Evolutionary conservation across 495 filamentous ascomycete genomes (phyloP).

Genomic region (Glarea lozoyensis): DNA sequence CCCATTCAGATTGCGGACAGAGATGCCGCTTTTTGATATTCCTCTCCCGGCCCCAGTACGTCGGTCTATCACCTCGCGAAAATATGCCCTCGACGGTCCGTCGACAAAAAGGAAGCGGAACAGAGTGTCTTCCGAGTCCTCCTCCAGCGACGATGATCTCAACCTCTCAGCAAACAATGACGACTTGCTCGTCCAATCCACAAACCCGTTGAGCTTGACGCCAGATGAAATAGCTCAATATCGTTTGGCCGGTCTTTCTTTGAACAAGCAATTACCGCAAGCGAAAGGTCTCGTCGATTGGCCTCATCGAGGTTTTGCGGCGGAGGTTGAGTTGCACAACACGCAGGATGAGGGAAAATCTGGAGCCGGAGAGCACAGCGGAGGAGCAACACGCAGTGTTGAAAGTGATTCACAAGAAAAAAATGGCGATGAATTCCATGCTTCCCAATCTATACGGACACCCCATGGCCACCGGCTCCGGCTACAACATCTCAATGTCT

Average conservation of each 20-base stretch:
- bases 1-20: no score
- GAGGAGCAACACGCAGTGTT: no score
- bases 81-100: not conserved
- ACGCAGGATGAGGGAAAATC: slow-evolving; percentile 8
- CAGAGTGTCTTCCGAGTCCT: not conserved
- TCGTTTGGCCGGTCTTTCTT: slow-evolving; percentile 34
- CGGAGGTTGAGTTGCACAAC: not conserved
- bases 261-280: slow-evolving; percentile 34
- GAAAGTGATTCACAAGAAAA: no score
- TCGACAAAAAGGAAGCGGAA: not conserved
- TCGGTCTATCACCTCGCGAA: not conserved
- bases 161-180: not conserved
- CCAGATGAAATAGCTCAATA: slow-evolving; percentile 41
- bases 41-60: no score
- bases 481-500: slow-evolving; percentile 47
- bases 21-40: no score
- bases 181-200: slow-evolving; percentile 2
- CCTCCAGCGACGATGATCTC: not conserved
- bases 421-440: no score
- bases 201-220: slow-evolving; percentile 29
- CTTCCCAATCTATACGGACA: no score
- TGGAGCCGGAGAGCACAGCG: no score
- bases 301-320: slow-evolving; percentile 33
- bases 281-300: slow-evolving; percentile 24
- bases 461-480: no score